phyloP scores from a whole-genome alignment of 768 basidiomycete genomes.

The Mycena olivaceomarginata region DNA sequence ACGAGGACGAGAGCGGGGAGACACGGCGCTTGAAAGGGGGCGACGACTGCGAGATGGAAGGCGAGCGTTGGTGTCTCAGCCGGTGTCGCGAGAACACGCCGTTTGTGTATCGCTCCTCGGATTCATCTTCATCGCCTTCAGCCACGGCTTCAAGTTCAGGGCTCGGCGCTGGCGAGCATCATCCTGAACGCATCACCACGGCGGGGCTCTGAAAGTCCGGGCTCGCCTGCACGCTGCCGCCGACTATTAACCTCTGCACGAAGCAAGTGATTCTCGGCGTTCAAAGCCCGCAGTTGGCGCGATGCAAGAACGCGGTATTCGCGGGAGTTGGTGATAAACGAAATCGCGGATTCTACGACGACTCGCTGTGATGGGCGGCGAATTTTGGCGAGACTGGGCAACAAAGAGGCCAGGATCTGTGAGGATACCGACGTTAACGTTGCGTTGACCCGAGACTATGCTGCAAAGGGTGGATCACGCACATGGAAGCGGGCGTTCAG shows the following conservation, averaged over 20 bases:
- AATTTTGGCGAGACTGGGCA: constrained; percentile 1
- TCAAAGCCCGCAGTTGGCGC: background rate
- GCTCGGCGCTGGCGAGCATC: background rate
- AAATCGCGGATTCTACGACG: constrained; percentile 1
- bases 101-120: background rate
- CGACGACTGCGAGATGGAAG: background rate
- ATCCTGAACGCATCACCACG: background rate
- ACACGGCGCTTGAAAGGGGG: background rate
- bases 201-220: background rate
- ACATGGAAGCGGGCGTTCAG: background rate
- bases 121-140: background rate
- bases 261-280: background rate
- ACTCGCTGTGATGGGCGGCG: background rate
- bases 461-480: background rate
- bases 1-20: background rate
- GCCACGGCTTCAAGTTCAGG: background rate
- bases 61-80: background rate
- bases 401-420: background rate
- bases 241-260: background rate
- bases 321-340: background rate
- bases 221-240: background rate
- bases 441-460: no score
- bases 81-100: background rate
- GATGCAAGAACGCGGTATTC: background rate
- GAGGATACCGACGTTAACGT: no score